Percentiles rank a stretch among this genome's conserved stretches.
Evolutionary conservation across 1,284 basidiomycete genomes (phyloP).

Genomic region (Trichosporon ovoides): DNA sequence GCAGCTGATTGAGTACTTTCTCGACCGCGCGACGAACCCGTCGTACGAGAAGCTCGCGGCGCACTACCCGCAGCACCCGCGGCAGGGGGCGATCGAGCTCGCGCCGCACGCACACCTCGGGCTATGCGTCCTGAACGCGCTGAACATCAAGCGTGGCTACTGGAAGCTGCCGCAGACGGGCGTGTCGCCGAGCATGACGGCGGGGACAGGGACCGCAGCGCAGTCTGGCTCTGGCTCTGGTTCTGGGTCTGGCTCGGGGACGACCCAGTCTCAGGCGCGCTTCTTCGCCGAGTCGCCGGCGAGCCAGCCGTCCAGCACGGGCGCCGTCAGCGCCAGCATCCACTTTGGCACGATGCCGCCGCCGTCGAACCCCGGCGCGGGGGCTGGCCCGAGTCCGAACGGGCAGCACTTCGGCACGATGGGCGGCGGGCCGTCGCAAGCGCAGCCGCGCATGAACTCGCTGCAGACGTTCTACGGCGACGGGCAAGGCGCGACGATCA

Average conservation of each 20-base stretch:
- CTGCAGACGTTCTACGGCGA: not conserved
- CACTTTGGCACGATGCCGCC: slow-evolving; percentile 2
- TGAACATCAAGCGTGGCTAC: slow-evolving; percentile 45
- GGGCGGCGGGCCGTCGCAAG: not conserved
- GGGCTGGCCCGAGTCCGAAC: not conserved
- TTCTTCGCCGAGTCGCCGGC: not conserved
- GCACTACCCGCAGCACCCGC: slow-evolving; percentile 45
- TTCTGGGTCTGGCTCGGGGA: too few relatives aligned
- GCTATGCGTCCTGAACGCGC: slow-evolving; percentile 35
- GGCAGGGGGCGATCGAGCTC: slow-evolving; percentile 36
- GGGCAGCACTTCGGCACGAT: not conserved
- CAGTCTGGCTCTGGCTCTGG: not conserved
- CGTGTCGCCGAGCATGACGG: not conserved
- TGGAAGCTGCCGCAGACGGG: slow-evolving; percentile 22
- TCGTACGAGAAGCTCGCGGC: slow-evolving; percentile 38
- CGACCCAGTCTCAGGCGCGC: too few relatives aligned
- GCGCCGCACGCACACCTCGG: slow-evolving; percentile 33
- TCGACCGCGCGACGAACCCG: slow-evolving; percentile 40
- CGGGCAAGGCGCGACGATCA: not conserved
- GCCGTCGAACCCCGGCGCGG: not conserved
- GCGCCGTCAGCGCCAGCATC: not conserved
- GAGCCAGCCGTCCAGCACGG: not conserved
- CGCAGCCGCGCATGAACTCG: not conserved
- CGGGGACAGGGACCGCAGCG: not conserved
- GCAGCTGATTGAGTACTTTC: slow-evolving; percentile 45